These are phyloP conservation scores for Lecanicillium sp. DNA, from an alignment of 2,329 filamentous ascomycete genomes.

Conservation along the genomic window DNA sequence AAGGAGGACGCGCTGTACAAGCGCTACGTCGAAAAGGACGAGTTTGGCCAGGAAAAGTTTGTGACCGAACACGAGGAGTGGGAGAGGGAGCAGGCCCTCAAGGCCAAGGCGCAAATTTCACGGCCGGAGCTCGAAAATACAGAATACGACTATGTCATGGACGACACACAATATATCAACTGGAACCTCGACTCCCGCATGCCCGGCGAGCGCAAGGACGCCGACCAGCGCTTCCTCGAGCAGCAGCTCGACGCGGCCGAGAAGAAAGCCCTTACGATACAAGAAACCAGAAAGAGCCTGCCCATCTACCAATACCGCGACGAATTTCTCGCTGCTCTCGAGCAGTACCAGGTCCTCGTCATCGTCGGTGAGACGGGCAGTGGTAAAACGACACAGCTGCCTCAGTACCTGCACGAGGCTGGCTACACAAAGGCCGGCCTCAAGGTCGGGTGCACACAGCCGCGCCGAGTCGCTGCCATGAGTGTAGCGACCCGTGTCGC, in stretches of 20 bases:
- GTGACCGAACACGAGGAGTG: slow-evolving; percentile 94
- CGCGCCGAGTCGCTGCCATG: slow-evolving; percentile 93
- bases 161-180: slow-evolving; percentile 80
- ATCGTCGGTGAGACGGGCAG: slow-evolving; percentile 92
- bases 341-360: slow-evolving; percentile 79
- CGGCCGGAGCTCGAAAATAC: slow-evolving; percentile 69
- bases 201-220: slow-evolving; percentile 63
- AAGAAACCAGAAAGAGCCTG: slow-evolving; percentile 83
- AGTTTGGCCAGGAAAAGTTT: slow-evolving; percentile 81
- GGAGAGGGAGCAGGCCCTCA: slow-evolving; percentile 83
- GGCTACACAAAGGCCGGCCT: slow-evolving; percentile 78
- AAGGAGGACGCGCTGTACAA: slow-evolving; percentile 89
- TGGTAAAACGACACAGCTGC: slow-evolving; percentile 92
- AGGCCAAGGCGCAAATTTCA: slow-evolving; percentile 80
- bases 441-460: slow-evolving; percentile 91
- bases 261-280: slow-evolving; percentile 78
- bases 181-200: slow-evolving; percentile 72
- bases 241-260: slow-evolving; percentile 84
- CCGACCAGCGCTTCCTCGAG: slow-evolving; percentile 72
- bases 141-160: slow-evolving; percentile 90
- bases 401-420: slow-evolving; percentile 88
- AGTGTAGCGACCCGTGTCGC: slow-evolving; percentile 93
- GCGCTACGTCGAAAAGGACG: slow-evolving; percentile 80
- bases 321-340: slow-evolving; percentile 79
- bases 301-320: slow-evolving; percentile 87